Conservation (phyloP, 352 stramenopile genomes). For the Phytophthora multivora region DNA sequence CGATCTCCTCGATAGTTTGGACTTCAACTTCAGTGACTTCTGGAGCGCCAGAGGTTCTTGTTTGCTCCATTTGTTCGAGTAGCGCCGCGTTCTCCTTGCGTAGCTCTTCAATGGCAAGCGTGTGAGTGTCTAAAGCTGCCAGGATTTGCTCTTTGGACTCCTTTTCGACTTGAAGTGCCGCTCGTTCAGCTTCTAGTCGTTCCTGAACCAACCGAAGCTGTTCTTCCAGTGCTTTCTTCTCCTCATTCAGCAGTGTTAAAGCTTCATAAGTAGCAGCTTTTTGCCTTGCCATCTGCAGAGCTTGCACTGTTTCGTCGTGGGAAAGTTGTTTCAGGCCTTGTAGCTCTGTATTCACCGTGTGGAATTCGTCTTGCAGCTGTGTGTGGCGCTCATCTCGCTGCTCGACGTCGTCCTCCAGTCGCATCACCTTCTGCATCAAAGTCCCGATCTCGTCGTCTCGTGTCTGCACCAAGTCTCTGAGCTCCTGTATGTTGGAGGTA, state of each 20-base stretch:
- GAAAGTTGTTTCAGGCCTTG: slow-evolving; percentile 53
- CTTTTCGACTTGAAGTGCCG: slow-evolving; percentile 19
- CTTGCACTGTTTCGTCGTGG: slow-evolving; percentile 77
- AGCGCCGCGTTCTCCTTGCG: slow-evolving; percentile 35
- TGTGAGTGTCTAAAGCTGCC: slow-evolving; percentile 10
- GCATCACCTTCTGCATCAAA: slow-evolving; percentile 54
- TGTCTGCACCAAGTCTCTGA: slow-evolving; percentile 22
- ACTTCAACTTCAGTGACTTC: not conserved
- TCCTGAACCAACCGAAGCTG: slow-evolving; percentile 34
- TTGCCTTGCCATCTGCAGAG: slow-evolving; percentile 65
- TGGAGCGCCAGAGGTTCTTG: too few relatives aligned
- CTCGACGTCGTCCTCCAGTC: slow-evolving; percentile 42
- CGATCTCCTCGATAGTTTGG: slow-evolving; percentile 18
- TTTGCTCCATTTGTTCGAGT: slow-evolving; percentile 8
- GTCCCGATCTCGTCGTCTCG: slow-evolving; percentile 51
- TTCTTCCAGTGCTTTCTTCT: slow-evolving; percentile 55
- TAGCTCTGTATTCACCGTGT: slow-evolving; percentile 35
- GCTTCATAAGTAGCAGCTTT: slow-evolving; percentile 68
- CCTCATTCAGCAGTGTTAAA: slow-evolving; percentile 56
- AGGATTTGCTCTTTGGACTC: slow-evolving; percentile 18
- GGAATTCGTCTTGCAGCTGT: slow-evolving; percentile 36
- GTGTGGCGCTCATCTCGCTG: slow-evolving; percentile 26
- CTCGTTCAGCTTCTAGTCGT: slow-evolving; percentile 23
- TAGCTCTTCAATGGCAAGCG: slow-evolving; percentile 28
- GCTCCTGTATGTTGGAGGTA: slow-evolving; percentile 4